Conservation (phyloP, 1,284 basidiomycete species). For the Pyrrhoderma lamaoense region DNA sequence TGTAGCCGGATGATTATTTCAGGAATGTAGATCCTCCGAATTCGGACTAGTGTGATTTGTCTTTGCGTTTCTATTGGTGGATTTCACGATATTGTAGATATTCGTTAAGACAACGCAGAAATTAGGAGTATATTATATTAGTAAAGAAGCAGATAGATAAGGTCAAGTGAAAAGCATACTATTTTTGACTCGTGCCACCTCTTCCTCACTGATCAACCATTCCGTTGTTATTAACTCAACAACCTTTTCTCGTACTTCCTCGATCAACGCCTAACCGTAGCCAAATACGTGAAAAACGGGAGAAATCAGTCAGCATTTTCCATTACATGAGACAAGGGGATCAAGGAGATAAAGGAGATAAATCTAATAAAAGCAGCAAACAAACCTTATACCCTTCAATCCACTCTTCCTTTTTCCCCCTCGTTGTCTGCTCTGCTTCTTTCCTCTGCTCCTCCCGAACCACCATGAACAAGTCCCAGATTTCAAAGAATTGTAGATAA, state of each 20-base stretch:
- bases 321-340: neutral
- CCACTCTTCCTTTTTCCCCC: slow-evolving; percentile 56
- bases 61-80: slow-evolving; percentile 44
- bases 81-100: slow-evolving; percentile 12
- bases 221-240: slow-evolving; percentile 65
- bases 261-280: slow-evolving; percentile 41
- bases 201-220: slow-evolving; percentile 58
- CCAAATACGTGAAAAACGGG: neutral
- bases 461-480: slow-evolving; percentile 56
- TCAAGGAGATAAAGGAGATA: slow-evolving; percentile 7
- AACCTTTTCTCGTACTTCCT: slow-evolving; percentile 52
- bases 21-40: slow-evolving; percentile 86
- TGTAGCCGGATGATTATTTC: slow-evolving; percentile 88
- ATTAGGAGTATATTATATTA: neutral
- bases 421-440: slow-evolving; percentile 45
- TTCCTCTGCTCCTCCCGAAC: slow-evolving; percentile 39
- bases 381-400: slow-evolving; percentile 53
- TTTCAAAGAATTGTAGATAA: slow-evolving; percentile 65
- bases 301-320: neutral
- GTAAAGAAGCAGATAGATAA: neutral
- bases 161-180: slow-evolving; percentile 23
- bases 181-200: slow-evolving; percentile 30
- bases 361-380: neutral
- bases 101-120: neutral
- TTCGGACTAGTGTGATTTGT: slow-evolving; percentile 63